phyloP scores from a whole-genome alignment of 495 filamentous ascomycete genomes.

The Pseudotulostoma volvatum region DNA sequence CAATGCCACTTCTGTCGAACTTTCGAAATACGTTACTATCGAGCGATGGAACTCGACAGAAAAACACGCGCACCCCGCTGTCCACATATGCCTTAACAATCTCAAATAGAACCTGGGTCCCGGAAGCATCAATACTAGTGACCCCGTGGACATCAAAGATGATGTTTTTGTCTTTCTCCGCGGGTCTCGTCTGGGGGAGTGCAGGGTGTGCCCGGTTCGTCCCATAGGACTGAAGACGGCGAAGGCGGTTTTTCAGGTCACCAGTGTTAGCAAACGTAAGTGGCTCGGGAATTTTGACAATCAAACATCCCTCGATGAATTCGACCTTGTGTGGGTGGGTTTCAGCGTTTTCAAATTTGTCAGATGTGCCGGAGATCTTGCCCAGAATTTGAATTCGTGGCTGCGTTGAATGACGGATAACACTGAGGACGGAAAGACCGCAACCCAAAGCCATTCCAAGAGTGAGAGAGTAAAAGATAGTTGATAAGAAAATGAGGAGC shows the following conservation, averaged over 20 bases:
- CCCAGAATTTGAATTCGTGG: slow-evolving; percentile 96
- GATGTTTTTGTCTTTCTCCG: slow-evolving; percentile 68
- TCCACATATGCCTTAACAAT: slow-evolving; percentile 66
- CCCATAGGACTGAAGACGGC: slow-evolving; percentile 76
- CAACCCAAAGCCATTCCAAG: slow-evolving; percentile 82
- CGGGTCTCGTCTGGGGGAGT: slow-evolving; percentile 53
- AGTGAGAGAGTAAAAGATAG: slow-evolving; percentile 81
- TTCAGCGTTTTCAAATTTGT: slow-evolving; percentile 81
- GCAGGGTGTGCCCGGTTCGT: slow-evolving; percentile 72
- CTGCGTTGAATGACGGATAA: slow-evolving; percentile 76
- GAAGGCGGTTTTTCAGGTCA: slow-evolving; percentile 67
- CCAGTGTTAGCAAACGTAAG: slow-evolving; percentile 96
- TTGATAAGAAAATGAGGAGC: slow-evolving; percentile 72
- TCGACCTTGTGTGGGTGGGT: slow-evolving; percentile 59
- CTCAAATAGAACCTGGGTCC: slow-evolving; percentile 77
- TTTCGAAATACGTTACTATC: slow-evolving; percentile 50
- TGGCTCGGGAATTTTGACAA: slow-evolving; percentile 94
- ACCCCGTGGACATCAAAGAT: slow-evolving; percentile 97
- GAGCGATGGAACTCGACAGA: slow-evolving; percentile 54
- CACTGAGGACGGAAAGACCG: slow-evolving; percentile 70
- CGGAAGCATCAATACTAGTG: slow-evolving; percentile 78
- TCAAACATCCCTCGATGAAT: slow-evolving; percentile 78
- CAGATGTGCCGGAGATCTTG: slow-evolving; percentile 57
- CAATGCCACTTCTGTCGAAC: slow-evolving; percentile 67
- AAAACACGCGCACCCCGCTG: slow-evolving; percentile 67